phyloP scores from a whole-genome alignment of 2,329 filamentous ascomycete genomes.

The Exophiala spinifera region DNA sequence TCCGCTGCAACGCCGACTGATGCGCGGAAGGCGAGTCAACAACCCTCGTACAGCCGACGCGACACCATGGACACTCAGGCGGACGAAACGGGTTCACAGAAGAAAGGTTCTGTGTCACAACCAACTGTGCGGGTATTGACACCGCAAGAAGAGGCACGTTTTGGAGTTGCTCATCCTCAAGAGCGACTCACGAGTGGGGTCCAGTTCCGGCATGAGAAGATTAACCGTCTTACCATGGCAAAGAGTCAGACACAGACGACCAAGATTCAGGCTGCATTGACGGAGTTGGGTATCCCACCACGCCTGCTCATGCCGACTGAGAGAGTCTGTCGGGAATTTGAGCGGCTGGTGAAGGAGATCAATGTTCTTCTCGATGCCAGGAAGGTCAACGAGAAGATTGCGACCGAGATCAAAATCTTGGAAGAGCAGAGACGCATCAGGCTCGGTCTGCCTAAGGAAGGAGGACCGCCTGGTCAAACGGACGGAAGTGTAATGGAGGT shows the following conservation, averaged over 20 bases:
- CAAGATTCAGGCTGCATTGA: conserved; percentile 47
- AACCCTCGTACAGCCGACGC: conserved; percentile 32
- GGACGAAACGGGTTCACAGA: conserved; percentile 36
- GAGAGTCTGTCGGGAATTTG: conserved; percentile 49
- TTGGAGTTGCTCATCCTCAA: conserved; percentile 78
- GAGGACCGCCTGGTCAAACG: conserved; percentile 9
- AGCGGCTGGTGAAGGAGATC: conserved; percentile 47
- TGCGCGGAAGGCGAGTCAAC: conserved; percentile 24
- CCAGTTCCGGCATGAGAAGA: conserved; percentile 71
- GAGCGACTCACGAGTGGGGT: conserved; percentile 84
- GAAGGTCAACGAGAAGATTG: conserved; percentile 48
- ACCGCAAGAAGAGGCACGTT: conserved; percentile 71
- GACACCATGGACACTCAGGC: conserved; percentile 27
- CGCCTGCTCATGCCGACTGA: conserved; percentile 51
- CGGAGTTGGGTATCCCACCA: conserved; percentile 47
- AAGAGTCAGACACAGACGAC: conserved; percentile 51
- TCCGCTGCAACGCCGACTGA: conserved; percentile 39
- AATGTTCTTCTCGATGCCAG: conserved; percentile 47
- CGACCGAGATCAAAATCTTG: conserved; percentile 47
- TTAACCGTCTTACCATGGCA: conserved; percentile 48
- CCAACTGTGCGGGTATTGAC: conserved; percentile 68
- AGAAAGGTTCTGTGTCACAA: conserved; percentile 38
- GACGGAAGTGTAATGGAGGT: conserved; percentile 26
- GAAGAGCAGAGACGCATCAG: conserved; percentile 34
- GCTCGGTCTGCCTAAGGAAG: conserved; percentile 27